These are phyloP conservation scores for Candida sanyaensis DNA, from an alignment of 1,139 yeast species.

Conservation along the genomic window DNA sequence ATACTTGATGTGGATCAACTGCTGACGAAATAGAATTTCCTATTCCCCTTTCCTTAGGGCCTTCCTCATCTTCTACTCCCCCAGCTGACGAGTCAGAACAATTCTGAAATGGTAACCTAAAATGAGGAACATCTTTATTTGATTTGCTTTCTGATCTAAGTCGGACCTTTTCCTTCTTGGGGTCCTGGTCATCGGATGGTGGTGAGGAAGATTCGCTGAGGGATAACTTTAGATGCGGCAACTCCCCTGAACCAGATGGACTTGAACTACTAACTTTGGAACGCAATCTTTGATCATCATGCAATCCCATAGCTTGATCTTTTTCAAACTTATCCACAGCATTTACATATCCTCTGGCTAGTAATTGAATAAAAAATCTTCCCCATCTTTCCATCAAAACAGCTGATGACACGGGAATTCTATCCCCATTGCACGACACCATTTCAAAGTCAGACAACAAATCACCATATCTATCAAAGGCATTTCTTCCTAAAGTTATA, in stretches of 20 bases:
- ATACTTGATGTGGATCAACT: constrained; percentile 23
- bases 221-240: constrained; percentile 15
- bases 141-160: constrained; percentile 12
- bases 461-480: constrained; percentile 66
- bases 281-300: constrained; percentile 12
- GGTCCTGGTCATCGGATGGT: constrained; percentile 13
- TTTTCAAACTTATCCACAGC: constrained; percentile 52
- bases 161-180: constrained; percentile 12
- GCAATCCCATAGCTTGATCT: constrained; percentile 22
- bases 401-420: constrained; percentile 60
- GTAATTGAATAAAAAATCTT: constrained; percentile 57
- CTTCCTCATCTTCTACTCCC: constrained; percentile 2
- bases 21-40: constrained; percentile 19
- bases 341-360: constrained; percentile 64
- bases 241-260: constrained; percentile 8
- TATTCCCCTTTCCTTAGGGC: constrained; percentile 13
- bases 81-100: constrained; percentile 11
- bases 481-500: constrained; percentile 72
- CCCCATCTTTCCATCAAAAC: constrained; percentile 78
- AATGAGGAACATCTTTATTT: constrained; percentile 45
- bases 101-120: constrained; percentile 69
- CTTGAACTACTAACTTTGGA: constrained; percentile 12
- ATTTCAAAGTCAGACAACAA: constrained; percentile 71
- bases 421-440: constrained; percentile 64
- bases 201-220: constrained; percentile 17